Evolutionary conservation across 345 rosid genomes (phyloP).

Genomic region (Stellera chamaejasme): DNA sequence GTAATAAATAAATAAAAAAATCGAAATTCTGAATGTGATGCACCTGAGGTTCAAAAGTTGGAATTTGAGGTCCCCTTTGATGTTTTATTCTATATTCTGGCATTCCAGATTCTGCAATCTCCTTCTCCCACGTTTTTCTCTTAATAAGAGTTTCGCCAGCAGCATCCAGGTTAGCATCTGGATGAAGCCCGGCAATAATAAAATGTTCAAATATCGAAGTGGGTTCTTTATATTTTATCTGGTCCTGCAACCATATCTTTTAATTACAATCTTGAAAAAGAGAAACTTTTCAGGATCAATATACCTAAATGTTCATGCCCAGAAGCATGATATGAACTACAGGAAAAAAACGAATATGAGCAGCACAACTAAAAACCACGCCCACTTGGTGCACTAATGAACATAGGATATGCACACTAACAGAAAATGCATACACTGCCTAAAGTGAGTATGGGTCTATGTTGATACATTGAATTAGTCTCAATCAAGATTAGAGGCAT

Average conservation of each 20-base stretch:
- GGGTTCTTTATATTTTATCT: constrained; percentile 57
- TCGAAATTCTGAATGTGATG: neutral
- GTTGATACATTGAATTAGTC: no score
- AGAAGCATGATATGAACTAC: neutral
- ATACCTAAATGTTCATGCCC: neutral
- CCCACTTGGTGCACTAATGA: no score
- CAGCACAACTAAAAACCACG: no score
- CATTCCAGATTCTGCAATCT: constrained; percentile 49
- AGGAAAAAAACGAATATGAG: neutral
- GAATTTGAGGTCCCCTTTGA: constrained; percentile 61
- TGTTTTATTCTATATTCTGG: constrained; percentile 38
- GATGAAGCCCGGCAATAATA: constrained; percentile 79
- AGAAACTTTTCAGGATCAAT: neutral
- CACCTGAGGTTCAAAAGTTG: constrained; percentile 90
- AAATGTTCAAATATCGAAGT: constrained; percentile 84
- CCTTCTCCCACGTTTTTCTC: constrained; percentile 80
- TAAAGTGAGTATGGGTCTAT: no score
- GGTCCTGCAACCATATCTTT: constrained; percentile 45
- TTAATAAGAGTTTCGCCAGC: constrained; percentile 79
- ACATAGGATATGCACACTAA: no score
- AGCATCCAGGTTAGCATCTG: constrained; percentile 61
- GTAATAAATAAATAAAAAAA: no score
- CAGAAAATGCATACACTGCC: no score
- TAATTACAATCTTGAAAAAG: constrained; percentile 12
- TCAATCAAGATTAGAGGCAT: no score